Evolutionary conservation across 2,329 filamentous ascomycete species (phyloP).

Genomic region (Pseudogymnoascus sp.): DNA sequence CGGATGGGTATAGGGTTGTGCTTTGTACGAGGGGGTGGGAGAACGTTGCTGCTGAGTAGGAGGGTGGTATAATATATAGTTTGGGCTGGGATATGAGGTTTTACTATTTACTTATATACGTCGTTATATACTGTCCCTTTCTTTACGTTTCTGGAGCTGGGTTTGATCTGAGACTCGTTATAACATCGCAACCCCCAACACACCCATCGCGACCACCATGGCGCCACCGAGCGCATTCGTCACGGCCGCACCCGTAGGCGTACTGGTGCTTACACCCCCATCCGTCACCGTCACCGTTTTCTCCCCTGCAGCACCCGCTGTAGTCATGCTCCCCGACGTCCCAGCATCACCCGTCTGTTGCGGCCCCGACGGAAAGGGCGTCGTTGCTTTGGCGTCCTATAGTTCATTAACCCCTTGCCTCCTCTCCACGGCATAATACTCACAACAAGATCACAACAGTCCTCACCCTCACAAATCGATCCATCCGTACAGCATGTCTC

Average conservation of each 20-base stretch:
- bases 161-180: not conserved
- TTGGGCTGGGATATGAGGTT: not conserved
- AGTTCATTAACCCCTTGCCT: not conserved
- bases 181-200: not conserved
- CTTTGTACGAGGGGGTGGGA: conserved; percentile 27
- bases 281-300: not conserved
- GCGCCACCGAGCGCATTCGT: not conserved
- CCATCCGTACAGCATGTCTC: not conserved
- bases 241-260: not conserved
- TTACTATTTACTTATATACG: not conserved
- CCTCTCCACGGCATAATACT: not conserved
- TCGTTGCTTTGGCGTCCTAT: not conserved
- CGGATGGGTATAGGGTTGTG: conserved; percentile 38
- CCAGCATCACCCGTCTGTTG: not conserved
- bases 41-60: not conserved
- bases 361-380: not conserved
- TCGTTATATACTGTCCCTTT: not conserved
- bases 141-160: no score
- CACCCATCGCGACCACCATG: not conserved
- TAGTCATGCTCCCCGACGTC: not conserved
- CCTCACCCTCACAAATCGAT: not conserved
- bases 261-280: not conserved
- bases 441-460: not conserved
- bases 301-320: not conserved
- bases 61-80: not conserved